These are phyloP conservation scores for Botrytis fragariae DNA, from an alignment of 2,329 filamentous ascomycete genomes.

Conservation along the genomic window DNA sequence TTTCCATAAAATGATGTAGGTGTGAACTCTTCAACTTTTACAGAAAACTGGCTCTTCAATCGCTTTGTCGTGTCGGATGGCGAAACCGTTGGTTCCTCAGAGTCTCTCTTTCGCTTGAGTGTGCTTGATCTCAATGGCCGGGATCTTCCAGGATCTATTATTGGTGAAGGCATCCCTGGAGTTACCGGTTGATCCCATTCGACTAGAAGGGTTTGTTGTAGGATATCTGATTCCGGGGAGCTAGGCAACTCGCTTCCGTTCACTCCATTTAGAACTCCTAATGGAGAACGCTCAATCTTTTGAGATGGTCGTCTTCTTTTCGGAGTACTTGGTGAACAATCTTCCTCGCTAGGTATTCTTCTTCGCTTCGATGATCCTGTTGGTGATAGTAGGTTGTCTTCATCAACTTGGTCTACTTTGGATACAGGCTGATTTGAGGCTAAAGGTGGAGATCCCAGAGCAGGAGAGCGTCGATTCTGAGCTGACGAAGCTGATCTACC, in stretches of 20 bases:
- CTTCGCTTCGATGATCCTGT: background rate
- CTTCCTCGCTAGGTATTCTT: background rate
- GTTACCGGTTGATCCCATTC: background rate
- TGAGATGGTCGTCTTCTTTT: background rate
- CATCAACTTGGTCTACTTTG: background rate
- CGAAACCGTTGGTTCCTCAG: constrained; percentile 20
- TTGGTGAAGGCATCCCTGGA: background rate
- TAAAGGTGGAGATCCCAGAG: constrained; percentile 28
- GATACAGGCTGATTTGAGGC: constrained; percentile 20
- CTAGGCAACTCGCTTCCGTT: background rate
- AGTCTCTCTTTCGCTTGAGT: constrained; percentile 32
- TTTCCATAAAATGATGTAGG: background rate
- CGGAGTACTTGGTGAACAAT: background rate
- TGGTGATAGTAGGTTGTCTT: background rate
- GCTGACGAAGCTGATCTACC: constrained; percentile 26
- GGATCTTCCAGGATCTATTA: constrained; percentile 3
- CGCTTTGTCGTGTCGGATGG: constrained; percentile 20
- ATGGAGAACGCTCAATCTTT: background rate
- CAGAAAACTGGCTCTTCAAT: background rate
- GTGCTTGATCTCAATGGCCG: constrained; percentile 3
- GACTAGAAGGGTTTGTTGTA: background rate
- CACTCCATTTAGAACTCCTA: background rate
- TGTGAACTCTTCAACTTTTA: constrained; percentile 24
- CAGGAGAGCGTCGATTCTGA: constrained; percentile 29
- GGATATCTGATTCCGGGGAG: background rate